Evolutionary conservation across 2,329 filamentous ascomycete genomes (phyloP), one percentile per base, ranked within the genome.

Genomic region (Trichoderma arundinaceum): DNA sequence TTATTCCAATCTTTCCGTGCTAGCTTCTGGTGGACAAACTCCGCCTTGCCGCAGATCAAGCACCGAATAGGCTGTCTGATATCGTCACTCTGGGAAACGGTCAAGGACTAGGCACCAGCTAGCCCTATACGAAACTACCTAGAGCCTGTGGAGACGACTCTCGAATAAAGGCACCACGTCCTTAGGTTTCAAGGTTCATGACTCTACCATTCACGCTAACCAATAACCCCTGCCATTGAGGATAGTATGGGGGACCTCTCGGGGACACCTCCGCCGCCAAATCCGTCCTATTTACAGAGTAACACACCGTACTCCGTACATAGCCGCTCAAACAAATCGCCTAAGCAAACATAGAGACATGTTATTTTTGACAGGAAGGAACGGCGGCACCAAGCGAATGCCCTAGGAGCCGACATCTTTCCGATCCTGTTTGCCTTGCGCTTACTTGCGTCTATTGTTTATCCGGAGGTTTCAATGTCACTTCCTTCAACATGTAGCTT

Each of bases 41-140:
- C 60, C 17, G 49, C 17, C 44, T 54, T 53, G 49, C 58, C 41
- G 60, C 60, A 46, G 60, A 63, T 63, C 60, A 53, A 44, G 35
- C 28, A 53, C 49, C 49, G 43, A 63, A 63, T 10, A 17, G 19
- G 49, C n/a, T 38, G 10, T 54, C 28, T 38, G 28, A 63, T 62
- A 62, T 52, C 59, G 58, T 61, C 58, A 61, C 46, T 13, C 9
- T 44, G 60, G 38, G 28, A 54, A 44, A 38, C 19, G 13, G n/a
- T 54, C 60, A 15, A 38, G 28, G 10, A 43, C 51, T 63, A 63
- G 49, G 49, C 49, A 63, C 49, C 49, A 54, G 32, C 60, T 63
- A 63, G 60, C 60, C 60, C 41, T 63, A 63, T 38, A 19, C 49
- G 49, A 63, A 63, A 63, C 60, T 33, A 54, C 48, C 17, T 54